Percentiles rank a stretch among this genome's conserved stretches.
Evolutionary conservation across 129 eudicot species (phyloP).

Genomic region (Pittosporum tobira): DNA sequence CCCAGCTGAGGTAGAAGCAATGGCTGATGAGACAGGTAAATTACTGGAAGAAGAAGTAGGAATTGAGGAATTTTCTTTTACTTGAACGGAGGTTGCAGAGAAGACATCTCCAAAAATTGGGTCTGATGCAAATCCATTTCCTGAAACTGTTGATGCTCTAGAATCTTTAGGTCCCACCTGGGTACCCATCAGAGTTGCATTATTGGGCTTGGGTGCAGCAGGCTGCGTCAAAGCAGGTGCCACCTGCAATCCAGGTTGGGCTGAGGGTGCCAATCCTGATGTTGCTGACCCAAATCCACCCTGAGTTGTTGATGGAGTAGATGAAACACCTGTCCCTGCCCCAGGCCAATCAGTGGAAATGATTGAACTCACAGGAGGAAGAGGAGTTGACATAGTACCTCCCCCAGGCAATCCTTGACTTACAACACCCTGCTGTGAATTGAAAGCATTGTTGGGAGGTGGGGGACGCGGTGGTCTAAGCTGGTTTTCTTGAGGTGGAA

Average conservation of each 20-base stretch:
- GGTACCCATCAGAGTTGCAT: constrained; percentile 15
- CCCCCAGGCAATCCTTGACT: constrained; percentile 40
- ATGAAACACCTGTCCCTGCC: constrained; percentile 29
- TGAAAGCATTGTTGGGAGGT: constrained; percentile 23
- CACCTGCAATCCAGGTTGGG: constrained; percentile 34
- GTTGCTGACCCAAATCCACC: constrained; percentile 27
- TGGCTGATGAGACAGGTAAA: constrained; percentile 32
- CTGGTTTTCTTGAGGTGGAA: constrained; percentile 46
- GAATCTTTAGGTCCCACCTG: constrained; percentile 32
- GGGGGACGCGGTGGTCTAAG: constrained; percentile 47
- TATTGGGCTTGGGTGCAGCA: constrained; percentile 34
- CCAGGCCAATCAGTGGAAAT: constrained; percentile 28
- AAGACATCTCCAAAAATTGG: constrained; percentile 50
- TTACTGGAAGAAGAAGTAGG: constrained; percentile 27
- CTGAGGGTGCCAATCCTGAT: constrained; percentile 19
- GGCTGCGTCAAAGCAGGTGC: constrained; percentile 22
- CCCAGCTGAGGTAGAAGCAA: constrained; percentile 27
- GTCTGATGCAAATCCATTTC: constrained; percentile 44
- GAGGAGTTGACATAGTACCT: constrained; percentile 20
- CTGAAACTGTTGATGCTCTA: constrained; percentile 31
- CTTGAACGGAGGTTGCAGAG: constrained; percentile 35
- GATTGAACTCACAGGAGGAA: constrained; percentile 26
- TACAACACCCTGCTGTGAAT: constrained; percentile 27
- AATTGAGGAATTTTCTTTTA: constrained; percentile 26
- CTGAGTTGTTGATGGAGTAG: constrained; percentile 21